These are phyloP conservation scores for Plectosphaerella cucumerina DNA, from an alignment of 2,329 filamentous ascomycete genomes.

Conservation along the genomic window DNA sequence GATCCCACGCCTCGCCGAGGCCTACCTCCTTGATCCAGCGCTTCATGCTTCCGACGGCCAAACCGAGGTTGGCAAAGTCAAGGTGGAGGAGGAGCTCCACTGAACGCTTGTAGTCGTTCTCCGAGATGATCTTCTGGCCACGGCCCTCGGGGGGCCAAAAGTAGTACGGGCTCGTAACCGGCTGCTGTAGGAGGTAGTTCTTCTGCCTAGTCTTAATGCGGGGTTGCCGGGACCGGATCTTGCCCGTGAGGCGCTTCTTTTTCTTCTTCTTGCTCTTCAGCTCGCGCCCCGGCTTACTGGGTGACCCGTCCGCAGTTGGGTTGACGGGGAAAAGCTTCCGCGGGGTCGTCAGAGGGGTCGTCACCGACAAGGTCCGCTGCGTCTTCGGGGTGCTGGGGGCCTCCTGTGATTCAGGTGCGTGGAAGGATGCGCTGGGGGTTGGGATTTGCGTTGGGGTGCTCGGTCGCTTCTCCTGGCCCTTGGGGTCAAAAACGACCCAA, in stretches of 20 bases:
- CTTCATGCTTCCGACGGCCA: constrained; percentile 59
- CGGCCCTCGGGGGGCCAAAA: constrained; percentile 59
- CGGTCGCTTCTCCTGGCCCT: constrained; percentile 9
- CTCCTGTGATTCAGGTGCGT: constrained; percentile 10
- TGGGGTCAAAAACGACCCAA: constrained; percentile 79
- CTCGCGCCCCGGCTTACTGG: constrained; percentile 26
- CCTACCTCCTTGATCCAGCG: constrained; percentile 69
- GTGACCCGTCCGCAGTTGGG: neutral
- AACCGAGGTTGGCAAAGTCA: constrained; percentile 64
- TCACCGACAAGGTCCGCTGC: constrained; percentile 14
- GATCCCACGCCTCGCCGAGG: constrained; percentile 47
- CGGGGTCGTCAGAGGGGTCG: constrained; percentile 26
- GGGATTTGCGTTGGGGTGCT: constrained; percentile 11
- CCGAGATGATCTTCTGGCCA: constrained; percentile 59
- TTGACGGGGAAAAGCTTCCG: constrained; percentile 23
- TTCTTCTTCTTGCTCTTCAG: constrained; percentile 35
- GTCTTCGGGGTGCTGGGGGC: constrained; percentile 27
- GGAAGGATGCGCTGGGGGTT: constrained; percentile 24
- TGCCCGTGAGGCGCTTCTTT: constrained; percentile 49
- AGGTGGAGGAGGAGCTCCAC: constrained; percentile 68
- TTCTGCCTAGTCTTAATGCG: constrained; percentile 57
- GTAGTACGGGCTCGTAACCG: constrained; percentile 57
- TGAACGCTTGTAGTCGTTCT: constrained; percentile 62
- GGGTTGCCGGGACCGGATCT: constrained; percentile 60
- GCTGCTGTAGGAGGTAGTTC: constrained; percentile 43